phyloP scores from a whole-genome alignment of 345 rosid species.

The Garcia nutans region DNA sequence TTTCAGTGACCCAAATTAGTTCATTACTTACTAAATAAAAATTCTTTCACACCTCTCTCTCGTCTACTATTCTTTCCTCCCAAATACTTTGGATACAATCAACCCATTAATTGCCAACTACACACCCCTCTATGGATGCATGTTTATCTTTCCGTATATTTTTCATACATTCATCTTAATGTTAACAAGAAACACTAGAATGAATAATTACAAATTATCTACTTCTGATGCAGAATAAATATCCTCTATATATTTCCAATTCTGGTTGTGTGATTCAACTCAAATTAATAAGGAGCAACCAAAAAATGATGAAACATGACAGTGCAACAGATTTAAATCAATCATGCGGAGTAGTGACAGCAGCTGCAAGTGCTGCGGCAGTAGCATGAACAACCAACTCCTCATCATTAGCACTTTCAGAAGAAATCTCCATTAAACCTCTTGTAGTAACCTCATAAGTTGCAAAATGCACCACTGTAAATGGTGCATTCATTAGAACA shows the following conservation, averaged over 20 bases:
- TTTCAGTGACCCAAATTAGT: too few relatives aligned
- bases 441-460: slow-evolving; percentile 89
- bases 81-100: not conserved
- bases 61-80: not conserved
- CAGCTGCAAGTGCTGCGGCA: slow-evolving; percentile 88
- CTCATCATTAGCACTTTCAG: slow-evolving; percentile 66
- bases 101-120: too few relatives aligned
- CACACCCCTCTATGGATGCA: not conserved
- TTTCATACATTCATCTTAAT: not conserved
- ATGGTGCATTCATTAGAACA: slow-evolving; percentile 94
- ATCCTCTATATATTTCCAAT: not conserved
- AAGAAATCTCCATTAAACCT: slow-evolving; percentile 68
- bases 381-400: slow-evolving; percentile 80
- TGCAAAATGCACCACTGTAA: slow-evolving; percentile 82
- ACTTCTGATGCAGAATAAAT: not conserved
- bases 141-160: not conserved
- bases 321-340: slow-evolving; percentile 94
- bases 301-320: slow-evolving; percentile 59
- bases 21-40: not conserved
- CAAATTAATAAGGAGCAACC: not conserved
- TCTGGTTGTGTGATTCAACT: not conserved
- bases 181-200: too few relatives aligned
- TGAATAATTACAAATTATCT: not conserved
- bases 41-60: too few relatives aligned
- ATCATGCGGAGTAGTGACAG: slow-evolving; percentile 74